Evolutionary conservation across 768 basidiomycete genomes (phyloP).

Genomic region (Boletus rufocinnamomeus): DNA sequence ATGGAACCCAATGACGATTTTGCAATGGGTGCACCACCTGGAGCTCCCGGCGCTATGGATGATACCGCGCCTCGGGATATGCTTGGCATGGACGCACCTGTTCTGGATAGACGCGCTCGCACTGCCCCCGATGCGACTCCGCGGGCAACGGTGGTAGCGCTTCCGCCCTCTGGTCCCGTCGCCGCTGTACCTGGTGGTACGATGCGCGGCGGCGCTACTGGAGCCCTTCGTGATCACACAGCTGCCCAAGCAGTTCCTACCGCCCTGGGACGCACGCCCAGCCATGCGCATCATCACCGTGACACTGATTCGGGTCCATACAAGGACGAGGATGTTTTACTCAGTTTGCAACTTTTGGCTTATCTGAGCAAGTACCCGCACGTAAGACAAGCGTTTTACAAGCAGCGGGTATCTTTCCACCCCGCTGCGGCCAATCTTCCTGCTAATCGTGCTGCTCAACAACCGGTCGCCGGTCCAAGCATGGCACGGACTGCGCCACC

Average conservation of each 20-base stretch:
- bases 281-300: slow-evolving; percentile 43
- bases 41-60: slow-evolving; percentile 83
- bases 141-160: slow-evolving; percentile 56
- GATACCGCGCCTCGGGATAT: slow-evolving; percentile 31
- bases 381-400: slow-evolving; percentile 94
- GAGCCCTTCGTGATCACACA: slow-evolving; percentile 20
- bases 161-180: slow-evolving; percentile 42
- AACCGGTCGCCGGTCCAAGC: slow-evolving; percentile 32
- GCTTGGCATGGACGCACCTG: slow-evolving; percentile 28
- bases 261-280: slow-evolving; percentile 23
- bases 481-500: slow-evolving; percentile 16
- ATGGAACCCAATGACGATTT: slow-evolving; percentile 91
- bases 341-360: slow-evolving; percentile 89
- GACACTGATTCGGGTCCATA: slow-evolving; percentile 63
- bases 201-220: slow-evolving; percentile 17
- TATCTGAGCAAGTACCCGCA: slow-evolving; percentile 98
- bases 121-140: slow-evolving; percentile 63
- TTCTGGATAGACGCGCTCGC: slow-evolving; percentile 35
- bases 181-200: slow-evolving; percentile 15
- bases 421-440: slow-evolving; percentile 59
- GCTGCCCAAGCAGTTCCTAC: slow-evolving; percentile 17
- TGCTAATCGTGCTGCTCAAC: slow-evolving; percentile 30
- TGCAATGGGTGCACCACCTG: slow-evolving; percentile 88
- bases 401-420: slow-evolving; percentile 79
- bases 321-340: slow-evolving; percentile 91